A percentile compares a stretch with the other conserved stretches of the same genome.
These are phyloP conservation scores for Tylopilus felleus DNA, from an alignment of 768 basidiomycete genomes.

Conservation along the genomic window DNA sequence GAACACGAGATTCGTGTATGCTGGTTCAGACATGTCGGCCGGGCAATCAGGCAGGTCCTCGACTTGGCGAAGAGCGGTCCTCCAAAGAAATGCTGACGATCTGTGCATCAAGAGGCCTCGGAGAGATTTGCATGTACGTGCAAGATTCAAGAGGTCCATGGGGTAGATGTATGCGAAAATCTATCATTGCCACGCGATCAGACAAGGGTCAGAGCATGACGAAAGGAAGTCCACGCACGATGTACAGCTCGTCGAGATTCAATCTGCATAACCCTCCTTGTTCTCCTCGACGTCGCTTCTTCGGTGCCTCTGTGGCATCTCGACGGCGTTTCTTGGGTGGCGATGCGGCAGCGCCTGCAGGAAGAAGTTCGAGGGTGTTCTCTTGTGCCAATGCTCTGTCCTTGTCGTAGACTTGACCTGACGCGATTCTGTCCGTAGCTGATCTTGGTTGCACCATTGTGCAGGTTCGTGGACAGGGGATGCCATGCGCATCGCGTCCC, in stretches of 20 bases:
- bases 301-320: neutral
- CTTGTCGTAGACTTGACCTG: neutral
- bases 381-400: neutral
- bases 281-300: slow-evolving; percentile 7
- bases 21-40: slow-evolving; percentile 41
- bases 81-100: slow-evolving; percentile 30
- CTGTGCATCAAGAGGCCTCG: slow-evolving; percentile 37
- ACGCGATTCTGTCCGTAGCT: neutral
- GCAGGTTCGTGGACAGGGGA: slow-evolving; percentile 30
- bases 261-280: slow-evolving; percentile 8
- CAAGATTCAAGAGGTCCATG: slow-evolving; percentile 30
- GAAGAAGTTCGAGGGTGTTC: neutral
- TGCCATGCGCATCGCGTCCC: slow-evolving; percentile 16
- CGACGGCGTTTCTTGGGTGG: slow-evolving; percentile 6
- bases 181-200: slow-evolving; percentile 19
- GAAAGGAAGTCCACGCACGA: slow-evolving; percentile 9
- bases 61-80: slow-evolving; percentile 29
- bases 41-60: slow-evolving; percentile 43
- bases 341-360: neutral
- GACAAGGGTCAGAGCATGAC: neutral
- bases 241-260: slow-evolving; percentile 22
- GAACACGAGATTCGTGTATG: slow-evolving; percentile 44
- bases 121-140: slow-evolving; percentile 40
- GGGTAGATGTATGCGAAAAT: slow-evolving; percentile 41
- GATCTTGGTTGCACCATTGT: slow-evolving; percentile 6